Base-by-base conservation (phyloP, 345 rosid species). In the Hypericum androsaemum region DNA sequence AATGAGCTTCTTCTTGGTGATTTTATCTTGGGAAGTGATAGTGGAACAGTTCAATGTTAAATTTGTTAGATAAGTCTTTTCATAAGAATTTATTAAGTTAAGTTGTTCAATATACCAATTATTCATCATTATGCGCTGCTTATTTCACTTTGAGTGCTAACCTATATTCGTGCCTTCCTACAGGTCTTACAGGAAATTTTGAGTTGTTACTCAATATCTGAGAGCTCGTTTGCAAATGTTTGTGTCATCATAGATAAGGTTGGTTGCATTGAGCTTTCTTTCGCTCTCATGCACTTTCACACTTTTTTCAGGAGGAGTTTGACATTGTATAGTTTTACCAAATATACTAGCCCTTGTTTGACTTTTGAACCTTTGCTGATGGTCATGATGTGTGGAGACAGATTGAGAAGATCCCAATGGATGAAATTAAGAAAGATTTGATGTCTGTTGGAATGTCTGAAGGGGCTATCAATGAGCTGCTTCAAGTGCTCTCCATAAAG, bases 231-330 rank as follows among this genome's bases (percentile, higher is more conserved):
- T 79, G 88, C 83, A 62, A 80, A 73, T 69, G 94, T 84, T 56
- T 84, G 96, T 64, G 54, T 90, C 53, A 80, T 83, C 59, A 83
- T 92, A 62, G 98, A 92, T 78, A 84, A 92, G 98, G 96, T 92
- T 59, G 62, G 84, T 70, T 43, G 47, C 44, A 4, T 50, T 55
- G 47, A 47, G 37, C 32, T 54, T 58, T 43, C 60, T 43, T 35
- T 9, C 47, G 41, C 37, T 41, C 7, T 43, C 32, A 22, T 22
- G 32, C 32, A 22, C 32, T 22, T 22, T 22, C 32, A 22, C 4
- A 22, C 32, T 22, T 22, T 22, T 22, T 22, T 22, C 32, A 22
- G 32, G 32, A 22, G 32, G 32, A 22, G 32, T 22, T 22, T 22
- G 32, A 22, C 4, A 22, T 22, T 1, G 32, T 22, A 22, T 22